Percentiles rank a stretch among this genome's conserved stretches.
Conservation (phyloP, 495 filamentous ascomycete genomes). For the Alectoria sarmentosa region DNA sequence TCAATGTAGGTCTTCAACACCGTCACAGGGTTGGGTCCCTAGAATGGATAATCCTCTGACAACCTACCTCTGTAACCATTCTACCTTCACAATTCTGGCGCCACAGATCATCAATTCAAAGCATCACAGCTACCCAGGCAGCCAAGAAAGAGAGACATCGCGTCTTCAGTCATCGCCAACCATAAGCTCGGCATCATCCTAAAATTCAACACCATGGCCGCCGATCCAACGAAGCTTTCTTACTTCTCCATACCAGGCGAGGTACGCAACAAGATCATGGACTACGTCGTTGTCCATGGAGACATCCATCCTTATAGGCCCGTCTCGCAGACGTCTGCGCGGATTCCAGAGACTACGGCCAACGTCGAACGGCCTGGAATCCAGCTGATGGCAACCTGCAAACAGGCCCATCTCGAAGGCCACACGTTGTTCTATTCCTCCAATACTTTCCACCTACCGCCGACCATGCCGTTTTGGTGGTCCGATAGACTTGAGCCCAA, state of each 20-base stretch:
- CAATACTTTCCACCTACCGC: constrained; percentile 8
- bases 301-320: not conserved
- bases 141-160: not conserved
- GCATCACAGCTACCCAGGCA: not conserved
- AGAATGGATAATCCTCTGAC: not conserved
- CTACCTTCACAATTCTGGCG: not conserved
- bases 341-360: not conserved
- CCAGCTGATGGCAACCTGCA: constrained; percentile 8
- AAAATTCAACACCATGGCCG: not conserved
- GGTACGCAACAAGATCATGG: constrained; percentile 11
- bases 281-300: not conserved
- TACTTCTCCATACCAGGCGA: constrained; percentile 3
- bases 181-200: not conserved
- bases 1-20: not conserved
- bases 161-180: not conserved
- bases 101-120: not conserved
- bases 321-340: too few relatives aligned
- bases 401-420: constrained; percentile 1
- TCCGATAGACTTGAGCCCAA: not conserved
- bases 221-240: not conserved
- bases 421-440: not conserved
- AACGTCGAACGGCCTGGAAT: not conserved
- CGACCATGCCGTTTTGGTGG: not conserved
- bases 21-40: not conserved
- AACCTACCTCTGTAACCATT: not conserved